Percentiles rank a stretch among this genome's conserved stretches.
These are phyloP conservation scores for Allium fistulosum DNA, from an alignment of 106 monocot species.

Conservation along the genomic window DNA sequence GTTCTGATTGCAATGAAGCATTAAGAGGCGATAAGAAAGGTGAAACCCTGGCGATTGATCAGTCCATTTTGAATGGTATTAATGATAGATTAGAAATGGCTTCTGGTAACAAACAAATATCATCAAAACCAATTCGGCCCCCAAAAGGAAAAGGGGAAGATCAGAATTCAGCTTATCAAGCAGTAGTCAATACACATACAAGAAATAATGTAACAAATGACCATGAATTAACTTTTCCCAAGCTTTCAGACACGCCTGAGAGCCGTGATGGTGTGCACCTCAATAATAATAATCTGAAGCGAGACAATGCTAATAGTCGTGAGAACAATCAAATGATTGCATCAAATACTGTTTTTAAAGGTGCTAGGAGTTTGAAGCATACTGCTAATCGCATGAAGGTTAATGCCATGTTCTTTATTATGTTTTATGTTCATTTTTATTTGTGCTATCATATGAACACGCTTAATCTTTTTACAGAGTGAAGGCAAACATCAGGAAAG, in stretches of 20 bases:
- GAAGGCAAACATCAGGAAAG: conserved; percentile 67
- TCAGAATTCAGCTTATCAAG: conserved; percentile 12
- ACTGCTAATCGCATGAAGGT: conserved; percentile 83
- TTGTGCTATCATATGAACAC: conserved; percentile 1
- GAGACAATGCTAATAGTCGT: conserved; percentile 22
- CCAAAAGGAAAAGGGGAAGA: conserved; percentile 21
- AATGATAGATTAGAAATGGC: conserved; percentile 16
- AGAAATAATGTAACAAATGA: conserved; percentile 28
- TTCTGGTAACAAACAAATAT: conserved; percentile 13
- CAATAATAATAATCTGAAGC: conserved; percentile 15
- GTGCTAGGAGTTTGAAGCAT: conserved; percentile 86
- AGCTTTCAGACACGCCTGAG: conserved; percentile 22
- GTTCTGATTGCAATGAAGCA: conserved; percentile 7
- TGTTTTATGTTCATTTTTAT: neutral
- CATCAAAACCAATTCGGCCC: conserved; percentile 10
- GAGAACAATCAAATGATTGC: conserved; percentile 33
- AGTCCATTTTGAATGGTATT: conserved; percentile 11
- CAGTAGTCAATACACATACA: conserved; percentile 14
- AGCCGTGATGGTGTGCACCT: conserved; percentile 14
- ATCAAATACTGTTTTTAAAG: conserved; percentile 41
- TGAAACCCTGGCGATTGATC: conserved; percentile 9
- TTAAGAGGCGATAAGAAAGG: neutral
- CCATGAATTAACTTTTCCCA: conserved; percentile 17
- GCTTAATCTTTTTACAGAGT: conserved; percentile 25
- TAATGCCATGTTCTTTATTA: neutral